A percentile compares a stretch with the other conserved stretches of the same genome.
These are phyloP conservation scores for Saccharomycopsis capsularis DNA, from an alignment of 805 yeast species.

Conservation along the genomic window DNA sequence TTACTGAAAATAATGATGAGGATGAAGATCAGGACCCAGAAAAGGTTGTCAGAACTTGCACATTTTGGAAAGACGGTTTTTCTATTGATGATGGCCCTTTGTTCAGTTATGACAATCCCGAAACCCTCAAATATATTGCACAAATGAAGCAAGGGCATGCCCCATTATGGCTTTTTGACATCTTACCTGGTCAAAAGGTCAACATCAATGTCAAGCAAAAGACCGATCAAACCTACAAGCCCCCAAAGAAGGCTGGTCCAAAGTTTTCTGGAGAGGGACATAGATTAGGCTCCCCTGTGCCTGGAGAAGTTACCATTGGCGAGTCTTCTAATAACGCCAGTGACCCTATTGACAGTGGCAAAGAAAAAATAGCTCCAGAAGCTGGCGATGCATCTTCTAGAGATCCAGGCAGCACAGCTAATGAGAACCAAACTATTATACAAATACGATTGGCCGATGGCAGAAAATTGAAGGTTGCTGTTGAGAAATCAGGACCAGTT, in stretches of 20 bases:
- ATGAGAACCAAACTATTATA: conserved; percentile 62
- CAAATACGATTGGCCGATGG: conserved; percentile 86
- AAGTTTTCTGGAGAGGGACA: conserved; percentile 70
- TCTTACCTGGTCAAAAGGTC: conserved; percentile 85
- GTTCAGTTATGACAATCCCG: conserved; percentile 85
- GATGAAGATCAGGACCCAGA: no score
- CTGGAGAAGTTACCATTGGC: conserved; percentile 45
- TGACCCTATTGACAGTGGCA: conserved; percentile 4
- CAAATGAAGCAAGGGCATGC: conserved; percentile 88
- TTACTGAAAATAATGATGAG: conserved; percentile 29
- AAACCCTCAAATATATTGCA: conserved; percentile 67
- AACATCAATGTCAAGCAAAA: conserved; percentile 81
- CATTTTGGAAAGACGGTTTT: conserved; percentile 96
- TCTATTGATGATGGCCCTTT: conserved; percentile 88
- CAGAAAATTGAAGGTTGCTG: conserved; percentile 53
- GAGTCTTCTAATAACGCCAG: neutral
- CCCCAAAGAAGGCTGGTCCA: conserved; percentile 58
- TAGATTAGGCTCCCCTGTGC: conserved; percentile 84
- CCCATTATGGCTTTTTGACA: conserved; percentile 75
- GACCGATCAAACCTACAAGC: conserved; percentile 69
- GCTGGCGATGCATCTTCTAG: conserved; percentile 24
- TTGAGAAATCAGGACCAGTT: conserved; percentile 61
- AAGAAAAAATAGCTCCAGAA: conserved; percentile 1
- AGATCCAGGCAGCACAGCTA: conserved; percentile 23
- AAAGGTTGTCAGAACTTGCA: conserved; percentile 71